A percentile compares a stretch with the other conserved stretches of the same genome.
phyloP scores from a whole-genome alignment of 164 flowering plant species.

The Vitis riparia region DNA sequence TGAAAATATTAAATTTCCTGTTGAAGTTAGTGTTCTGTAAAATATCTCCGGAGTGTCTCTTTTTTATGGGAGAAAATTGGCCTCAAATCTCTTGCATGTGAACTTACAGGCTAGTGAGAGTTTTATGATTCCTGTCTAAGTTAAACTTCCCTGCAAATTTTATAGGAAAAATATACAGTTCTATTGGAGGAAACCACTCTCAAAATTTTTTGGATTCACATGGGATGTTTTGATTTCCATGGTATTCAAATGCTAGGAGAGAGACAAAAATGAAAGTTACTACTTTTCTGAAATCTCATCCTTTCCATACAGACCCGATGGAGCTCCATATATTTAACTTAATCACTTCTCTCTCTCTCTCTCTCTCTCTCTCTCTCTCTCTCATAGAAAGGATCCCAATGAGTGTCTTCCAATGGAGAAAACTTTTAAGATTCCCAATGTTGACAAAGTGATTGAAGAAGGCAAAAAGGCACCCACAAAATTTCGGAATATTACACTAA shows the following conservation, averaged over 20 bases:
- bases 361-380: slow-evolving; percentile 9
- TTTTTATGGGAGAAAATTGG: neutral
- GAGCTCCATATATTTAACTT: neutral
- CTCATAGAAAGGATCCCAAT: slow-evolving; percentile 47
- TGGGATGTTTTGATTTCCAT: neutral
- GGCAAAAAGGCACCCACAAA: slow-evolving; percentile 77
- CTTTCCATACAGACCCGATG: neutral
- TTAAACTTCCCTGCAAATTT: neutral
- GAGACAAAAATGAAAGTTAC: neutral
- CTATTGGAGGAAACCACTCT: neutral
- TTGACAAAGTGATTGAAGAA: slow-evolving; percentile 73
- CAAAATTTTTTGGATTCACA: neutral
- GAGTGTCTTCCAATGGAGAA: slow-evolving; percentile 46
- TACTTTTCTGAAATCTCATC: neutral
- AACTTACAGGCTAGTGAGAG: neutral
- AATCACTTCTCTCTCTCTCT: slow-evolving; percentile 1
- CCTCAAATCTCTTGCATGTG: neutral
- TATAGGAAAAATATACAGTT: neutral
- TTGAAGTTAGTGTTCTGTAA: neutral
- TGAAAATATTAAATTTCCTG: neutral
- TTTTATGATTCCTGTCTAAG: neutral
- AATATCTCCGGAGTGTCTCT: neutral
- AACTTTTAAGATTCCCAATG: slow-evolving; percentile 68
- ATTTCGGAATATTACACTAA: slow-evolving; percentile 55
- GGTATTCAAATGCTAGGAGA: neutral